These are phyloP conservation scores for Phytophthora litchii DNA, from an alignment of 352 stramenopile species.

Conservation along the genomic window DNA sequence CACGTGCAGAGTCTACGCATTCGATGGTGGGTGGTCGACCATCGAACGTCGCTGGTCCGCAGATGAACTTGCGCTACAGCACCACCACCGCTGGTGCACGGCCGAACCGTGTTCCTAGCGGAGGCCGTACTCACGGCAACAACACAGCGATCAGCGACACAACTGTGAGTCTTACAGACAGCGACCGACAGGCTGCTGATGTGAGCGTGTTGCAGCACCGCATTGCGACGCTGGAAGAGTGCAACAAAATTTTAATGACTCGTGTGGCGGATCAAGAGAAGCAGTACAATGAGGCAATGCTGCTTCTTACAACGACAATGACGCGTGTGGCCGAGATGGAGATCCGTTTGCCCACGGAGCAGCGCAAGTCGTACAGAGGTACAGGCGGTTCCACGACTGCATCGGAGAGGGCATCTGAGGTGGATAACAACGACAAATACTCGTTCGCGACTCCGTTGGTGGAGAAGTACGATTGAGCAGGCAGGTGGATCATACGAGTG, in stretches of 20 bases:
- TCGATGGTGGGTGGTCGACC: constrained; percentile 42
- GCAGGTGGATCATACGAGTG: constrained; percentile 27
- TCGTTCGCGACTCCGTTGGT: constrained; percentile 64
- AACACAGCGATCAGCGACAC: constrained; percentile 57
- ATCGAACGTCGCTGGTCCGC: constrained; percentile 51
- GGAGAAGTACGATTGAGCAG: constrained; percentile 62
- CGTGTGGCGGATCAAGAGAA: constrained; percentile 79
- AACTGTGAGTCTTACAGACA: constrained; percentile 63
- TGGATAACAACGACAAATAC: constrained; percentile 50
- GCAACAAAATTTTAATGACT: constrained; percentile 76
- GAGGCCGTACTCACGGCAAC: constrained; percentile 31
- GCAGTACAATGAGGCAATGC: constrained; percentile 87
- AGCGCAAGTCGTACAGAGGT: constrained; percentile 49
- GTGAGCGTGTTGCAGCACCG: constrained; percentile 59
- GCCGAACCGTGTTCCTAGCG: constrained; percentile 24
- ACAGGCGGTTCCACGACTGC: constrained; percentile 54
- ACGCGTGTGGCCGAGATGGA: constrained; percentile 86
- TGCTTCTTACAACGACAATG: constrained; percentile 86
- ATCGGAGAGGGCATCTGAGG: constrained; percentile 53
- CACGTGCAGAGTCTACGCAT: constrained; percentile 56
- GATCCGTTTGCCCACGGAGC: constrained; percentile 61
- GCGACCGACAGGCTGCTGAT: constrained; percentile 40
- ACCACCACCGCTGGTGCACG: constrained; percentile 38
- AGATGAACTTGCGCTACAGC: constrained; percentile 60
- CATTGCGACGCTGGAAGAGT: constrained; percentile 65